Conservation (phyloP, 495 filamentous ascomycete genomes). For the Penicillium riverlandense region DNA sequence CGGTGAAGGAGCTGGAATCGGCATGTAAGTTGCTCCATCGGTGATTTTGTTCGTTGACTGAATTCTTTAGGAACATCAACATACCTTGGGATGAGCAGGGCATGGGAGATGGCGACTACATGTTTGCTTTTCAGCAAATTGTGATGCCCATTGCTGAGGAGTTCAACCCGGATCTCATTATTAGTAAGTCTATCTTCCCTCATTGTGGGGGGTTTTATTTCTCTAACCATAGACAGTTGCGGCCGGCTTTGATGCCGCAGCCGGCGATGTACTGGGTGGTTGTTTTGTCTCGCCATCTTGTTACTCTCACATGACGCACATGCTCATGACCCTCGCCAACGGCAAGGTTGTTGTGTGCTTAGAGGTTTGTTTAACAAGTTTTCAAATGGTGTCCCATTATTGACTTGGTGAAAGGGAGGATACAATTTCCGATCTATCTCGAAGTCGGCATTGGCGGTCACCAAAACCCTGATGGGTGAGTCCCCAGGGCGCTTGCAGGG, state of each 20-base stretch:
- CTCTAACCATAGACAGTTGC: slow-evolving; percentile 49
- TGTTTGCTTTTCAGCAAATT: slow-evolving; percentile 90
- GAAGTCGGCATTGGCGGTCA: slow-evolving; percentile 83
- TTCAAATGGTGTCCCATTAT: background rate
- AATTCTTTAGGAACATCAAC: slow-evolving; percentile 70
- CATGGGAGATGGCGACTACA: slow-evolving; percentile 95
- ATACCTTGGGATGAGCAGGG: slow-evolving; percentile 88
- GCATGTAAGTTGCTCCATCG: slow-evolving; percentile 39
- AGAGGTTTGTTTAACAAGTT: slow-evolving; percentile 44
- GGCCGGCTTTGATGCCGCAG: slow-evolving; percentile 93
- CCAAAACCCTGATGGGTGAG: slow-evolving; percentile 88
- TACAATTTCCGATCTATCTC: slow-evolving; percentile 94
- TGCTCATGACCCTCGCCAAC: slow-evolving; percentile 92
- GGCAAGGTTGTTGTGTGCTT: slow-evolving; percentile 89
- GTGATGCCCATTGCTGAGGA: slow-evolving; percentile 96
- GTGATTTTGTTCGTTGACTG: slow-evolving; percentile 1
- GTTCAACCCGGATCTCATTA: slow-evolving; percentile 90
- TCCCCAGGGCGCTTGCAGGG: slow-evolving; percentile 68
- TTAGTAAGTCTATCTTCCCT: slow-evolving; percentile 40
- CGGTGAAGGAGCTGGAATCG: slow-evolving; percentile 65
- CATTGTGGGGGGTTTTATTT: background rate
- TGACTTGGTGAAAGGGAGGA: slow-evolving; percentile 52
- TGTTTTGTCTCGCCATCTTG: slow-evolving; percentile 87
- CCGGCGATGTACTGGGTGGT: slow-evolving; percentile 82
- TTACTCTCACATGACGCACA: slow-evolving; percentile 98